A percentile compares a stretch with the other conserved stretches of the same genome.
These are phyloP conservation scores for Reticulascus tulasneorum DNA, from an alignment of 2,329 filamentous ascomycete species.

Conservation along the genomic window DNA sequence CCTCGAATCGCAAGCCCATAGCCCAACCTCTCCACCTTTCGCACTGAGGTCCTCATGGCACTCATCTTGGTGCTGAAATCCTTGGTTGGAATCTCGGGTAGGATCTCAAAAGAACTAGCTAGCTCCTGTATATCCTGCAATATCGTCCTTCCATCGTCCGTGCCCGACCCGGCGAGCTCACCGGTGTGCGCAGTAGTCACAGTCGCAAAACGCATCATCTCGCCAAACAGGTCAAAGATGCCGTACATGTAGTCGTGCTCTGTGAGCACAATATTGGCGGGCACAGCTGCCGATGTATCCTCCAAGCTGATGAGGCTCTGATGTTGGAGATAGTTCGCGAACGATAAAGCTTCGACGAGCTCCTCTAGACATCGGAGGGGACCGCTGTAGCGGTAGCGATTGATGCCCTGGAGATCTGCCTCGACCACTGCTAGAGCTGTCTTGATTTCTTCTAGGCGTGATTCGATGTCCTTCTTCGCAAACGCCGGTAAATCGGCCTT, in stretches of 20 bases:
- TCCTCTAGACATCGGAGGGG: slow-evolving; percentile 88
- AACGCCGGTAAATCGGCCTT: slow-evolving; percentile 12
- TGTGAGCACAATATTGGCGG: slow-evolving; percentile 59
- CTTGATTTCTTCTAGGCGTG: slow-evolving; percentile 67
- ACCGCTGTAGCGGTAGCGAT: slow-evolving; percentile 75
- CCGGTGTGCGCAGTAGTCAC: slow-evolving; percentile 77
- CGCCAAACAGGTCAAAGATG: slow-evolving; percentile 88
- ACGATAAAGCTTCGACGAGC: slow-evolving; percentile 86
- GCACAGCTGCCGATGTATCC: slow-evolving; percentile 50
- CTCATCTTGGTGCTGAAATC: slow-evolving; percentile 74
- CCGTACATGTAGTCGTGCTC: slow-evolving; percentile 86
- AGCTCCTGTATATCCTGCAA: slow-evolving; percentile 78
- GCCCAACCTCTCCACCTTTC: slow-evolving; percentile 87
- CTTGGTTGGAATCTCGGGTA: slow-evolving; percentile 56
- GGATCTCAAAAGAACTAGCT: slow-evolving; percentile 69
- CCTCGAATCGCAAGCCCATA: slow-evolving; percentile 87
- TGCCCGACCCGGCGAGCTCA: slow-evolving; percentile 34
- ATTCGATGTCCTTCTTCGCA: slow-evolving; percentile 66
- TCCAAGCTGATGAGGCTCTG: slow-evolving; percentile 69
- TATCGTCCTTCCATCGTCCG: slow-evolving; percentile 49
- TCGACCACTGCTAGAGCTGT: slow-evolving; percentile 64
- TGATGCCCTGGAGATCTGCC: slow-evolving; percentile 71
- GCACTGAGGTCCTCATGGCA: slow-evolving; percentile 82
- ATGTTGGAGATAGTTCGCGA: slow-evolving; percentile 78
- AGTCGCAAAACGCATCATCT: slow-evolving; percentile 95